Percentiles rank a stretch among this genome's conserved stretches.
These are phyloP conservation scores for Penicillium occitanis DNA, from an alignment of 2,329 filamentous ascomycete genomes.

Conservation along the genomic window DNA sequence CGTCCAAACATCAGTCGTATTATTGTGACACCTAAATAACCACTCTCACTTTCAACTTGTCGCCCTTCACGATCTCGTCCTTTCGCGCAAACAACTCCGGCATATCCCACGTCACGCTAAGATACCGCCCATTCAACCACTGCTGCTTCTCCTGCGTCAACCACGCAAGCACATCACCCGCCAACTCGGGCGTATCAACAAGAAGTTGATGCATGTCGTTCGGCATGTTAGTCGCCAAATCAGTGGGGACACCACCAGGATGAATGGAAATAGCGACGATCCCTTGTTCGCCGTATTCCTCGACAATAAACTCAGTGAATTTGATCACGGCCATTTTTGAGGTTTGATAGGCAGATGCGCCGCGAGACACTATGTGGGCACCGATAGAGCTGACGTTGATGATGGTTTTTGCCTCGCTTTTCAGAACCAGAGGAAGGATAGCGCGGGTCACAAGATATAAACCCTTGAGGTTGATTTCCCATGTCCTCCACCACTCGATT, in stretches of 20 bases:
- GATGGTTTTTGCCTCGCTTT: conserved; percentile 41
- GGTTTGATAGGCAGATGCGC: conserved; percentile 49
- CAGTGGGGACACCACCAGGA: conserved; percentile 50
- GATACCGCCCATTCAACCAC: conserved; percentile 30
- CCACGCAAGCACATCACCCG: conserved; percentile 28
- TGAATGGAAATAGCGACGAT: conserved; percentile 45
- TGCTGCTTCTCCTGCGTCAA: conserved; percentile 27
- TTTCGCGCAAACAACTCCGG: conserved; percentile 24
- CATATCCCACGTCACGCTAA: conserved; percentile 27
- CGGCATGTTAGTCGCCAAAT: conserved; percentile 42
- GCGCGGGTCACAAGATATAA: conserved; percentile 48
- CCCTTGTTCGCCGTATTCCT: conserved; percentile 46
- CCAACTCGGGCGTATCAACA: conserved; percentile 33
- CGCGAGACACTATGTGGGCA: conserved; percentile 35
- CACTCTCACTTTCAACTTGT: conserved; percentile 45
- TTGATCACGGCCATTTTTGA: conserved; percentile 49
- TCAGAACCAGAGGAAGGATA: conserved; percentile 47
- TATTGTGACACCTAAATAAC: background rate
- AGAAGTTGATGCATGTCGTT: conserved; percentile 18
- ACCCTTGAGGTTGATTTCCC: conserved; percentile 53
- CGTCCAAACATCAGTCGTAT: background rate
- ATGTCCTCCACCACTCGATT: conserved; percentile 44
- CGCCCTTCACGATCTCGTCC: conserved; percentile 26
- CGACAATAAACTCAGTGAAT: conserved; percentile 46
- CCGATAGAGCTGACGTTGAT: conserved; percentile 52